Evolutionary conservation across 768 basidiomycete genomes (phyloP), one percentile per base, ranked within the genome.

Genomic region (Leccinum rimulosum): DNA sequence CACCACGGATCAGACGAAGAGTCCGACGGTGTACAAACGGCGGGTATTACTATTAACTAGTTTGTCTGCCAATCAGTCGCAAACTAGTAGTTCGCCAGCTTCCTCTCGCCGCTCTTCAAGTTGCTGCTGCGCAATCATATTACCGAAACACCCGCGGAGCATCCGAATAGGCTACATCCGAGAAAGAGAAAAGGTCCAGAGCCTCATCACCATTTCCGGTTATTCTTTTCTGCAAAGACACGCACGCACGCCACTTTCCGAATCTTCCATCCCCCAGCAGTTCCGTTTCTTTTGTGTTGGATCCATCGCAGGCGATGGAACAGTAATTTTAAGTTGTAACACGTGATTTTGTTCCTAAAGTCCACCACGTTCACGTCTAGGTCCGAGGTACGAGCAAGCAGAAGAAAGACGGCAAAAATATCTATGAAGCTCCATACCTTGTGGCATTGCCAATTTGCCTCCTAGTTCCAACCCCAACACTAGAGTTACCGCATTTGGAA

Each of bases 401-500:
- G 43, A 40, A 11, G 43, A 35, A 14, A 28, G 11, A 4, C 50
- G 38, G 22, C 52, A 47, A 31, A 48, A 28, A 27, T 19, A n/a
- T 5, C n/a, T 9, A 19, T 43, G n/a, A 19, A 19, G 40, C 10
- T 19, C n/a, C 40, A 19, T 43, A 11, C 43, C 43, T 45, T 11
- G 43, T 45, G 43, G n/a, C 56, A 14, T 10, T 17, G 1, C 1
- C 17, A n/a, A 3, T 27, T 49, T 49, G 48, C 25, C 27, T 9
- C 48, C 48, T 15, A 22, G 50, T 11, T 31, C 35, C 48, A 17
- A 3, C 3, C 22, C 9, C 43, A 66, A 59, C 27, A 67, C 63
- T 69, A 63, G 28, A 58, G 56, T 63, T 70, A 25, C 69, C 52
- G 2, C 3, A 65, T 70, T 59, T 57, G 63, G 69, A 50, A 7